A percentile compares a stretch with the other conserved stretches of the same genome.
Conservation (phyloP, 2,329 filamentous ascomycete species). For the Penicillium sp. region DNA sequence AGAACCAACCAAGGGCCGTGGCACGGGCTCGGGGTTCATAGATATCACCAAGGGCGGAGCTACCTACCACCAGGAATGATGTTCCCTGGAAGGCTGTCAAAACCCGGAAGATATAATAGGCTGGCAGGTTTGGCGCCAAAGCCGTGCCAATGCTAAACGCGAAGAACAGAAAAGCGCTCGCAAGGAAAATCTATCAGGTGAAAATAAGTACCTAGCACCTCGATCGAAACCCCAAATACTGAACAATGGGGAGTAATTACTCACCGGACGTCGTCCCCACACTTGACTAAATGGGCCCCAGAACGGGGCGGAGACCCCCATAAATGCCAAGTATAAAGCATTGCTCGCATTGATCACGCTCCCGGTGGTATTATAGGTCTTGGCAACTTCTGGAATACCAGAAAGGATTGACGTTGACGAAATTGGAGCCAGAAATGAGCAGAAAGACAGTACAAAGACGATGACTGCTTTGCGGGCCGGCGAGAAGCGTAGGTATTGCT, state of each 20-base stretch:
- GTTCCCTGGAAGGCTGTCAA: constrained; percentile 76
- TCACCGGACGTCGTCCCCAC: constrained; percentile 62
- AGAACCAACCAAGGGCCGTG: constrained; percentile 73
- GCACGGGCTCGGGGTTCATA: constrained; percentile 70
- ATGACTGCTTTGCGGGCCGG: constrained; percentile 66
- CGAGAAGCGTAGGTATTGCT: constrained; percentile 67
- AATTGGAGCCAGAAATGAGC: constrained; percentile 74
- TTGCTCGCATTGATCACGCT: constrained; percentile 74
- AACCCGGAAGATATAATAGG: constrained; percentile 75
- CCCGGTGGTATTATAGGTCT: constrained; percentile 66
- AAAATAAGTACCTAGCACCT: background rate
- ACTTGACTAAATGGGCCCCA: constrained; percentile 74
- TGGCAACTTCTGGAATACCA: constrained; percentile 73
- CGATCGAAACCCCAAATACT: background rate
- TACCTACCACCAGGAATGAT: constrained; percentile 72
- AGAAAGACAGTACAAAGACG: constrained; percentile 71
- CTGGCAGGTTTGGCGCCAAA: constrained; percentile 68
- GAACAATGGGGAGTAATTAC: constrained; percentile 26
- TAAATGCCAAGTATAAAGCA: constrained; percentile 73
- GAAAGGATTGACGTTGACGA: constrained; percentile 74
- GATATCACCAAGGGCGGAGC: constrained; percentile 69
- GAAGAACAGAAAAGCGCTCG: constrained; percentile 66
- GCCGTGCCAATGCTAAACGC: constrained; percentile 73
- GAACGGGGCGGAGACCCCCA: constrained; percentile 70
- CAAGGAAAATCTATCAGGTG: constrained; percentile 56